Percentiles rank a stretch among this genome's conserved stretches.
Evolutionary conservation across 352 stramenopile genomes (phyloP).

Genomic region (Phytophthora cryptogea): DNA sequence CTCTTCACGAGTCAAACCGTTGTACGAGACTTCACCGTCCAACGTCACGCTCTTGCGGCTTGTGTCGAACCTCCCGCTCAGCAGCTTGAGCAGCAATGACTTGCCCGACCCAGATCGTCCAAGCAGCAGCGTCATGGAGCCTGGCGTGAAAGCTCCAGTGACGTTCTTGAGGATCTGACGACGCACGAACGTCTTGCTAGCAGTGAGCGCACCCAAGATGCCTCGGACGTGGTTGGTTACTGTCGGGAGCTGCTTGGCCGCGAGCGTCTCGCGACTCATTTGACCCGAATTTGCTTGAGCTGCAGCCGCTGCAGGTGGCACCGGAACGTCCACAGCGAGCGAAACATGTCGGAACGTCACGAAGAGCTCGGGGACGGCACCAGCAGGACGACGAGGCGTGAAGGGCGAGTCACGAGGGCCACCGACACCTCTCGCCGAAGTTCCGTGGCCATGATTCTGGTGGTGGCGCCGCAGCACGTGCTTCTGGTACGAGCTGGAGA

Average conservation of each 20-base stretch:
- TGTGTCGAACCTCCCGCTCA: conserved; percentile 39
- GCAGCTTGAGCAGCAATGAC: conserved; percentile 50
- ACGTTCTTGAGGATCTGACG: conserved; percentile 52
- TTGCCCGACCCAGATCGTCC: conserved; percentile 55
- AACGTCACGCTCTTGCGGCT: conserved; percentile 23
- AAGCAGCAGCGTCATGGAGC: conserved; percentile 55
- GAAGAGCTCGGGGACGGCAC: conserved; percentile 34
- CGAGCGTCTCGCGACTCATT: conserved; percentile 33
- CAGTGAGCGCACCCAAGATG: conserved; percentile 37
- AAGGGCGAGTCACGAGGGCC: conserved; percentile 27
- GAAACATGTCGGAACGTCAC: conserved; percentile 45
- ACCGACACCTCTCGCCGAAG: conserved; percentile 3
- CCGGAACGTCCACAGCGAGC: conserved; percentile 30
- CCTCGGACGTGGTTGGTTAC: conserved; percentile 53
- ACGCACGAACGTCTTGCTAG: conserved; percentile 44
- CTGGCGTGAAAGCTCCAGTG: conserved; percentile 43
- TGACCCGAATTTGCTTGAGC: conserved; percentile 29
- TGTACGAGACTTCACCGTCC: conserved; percentile 50
- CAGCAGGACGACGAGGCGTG: conserved; percentile 30
- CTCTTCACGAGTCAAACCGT: conserved; percentile 36
- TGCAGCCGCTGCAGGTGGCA: conserved; percentile 28
- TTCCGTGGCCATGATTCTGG: conserved; percentile 10
- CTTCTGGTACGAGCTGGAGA: conserved; percentile 33
- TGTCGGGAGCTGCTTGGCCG: conserved; percentile 52
- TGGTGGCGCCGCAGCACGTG: conserved; percentile 35